Evolutionary conservation across 306 rosid genomes (phyloP).

Genomic region (Cicer arietinum): DNA sequence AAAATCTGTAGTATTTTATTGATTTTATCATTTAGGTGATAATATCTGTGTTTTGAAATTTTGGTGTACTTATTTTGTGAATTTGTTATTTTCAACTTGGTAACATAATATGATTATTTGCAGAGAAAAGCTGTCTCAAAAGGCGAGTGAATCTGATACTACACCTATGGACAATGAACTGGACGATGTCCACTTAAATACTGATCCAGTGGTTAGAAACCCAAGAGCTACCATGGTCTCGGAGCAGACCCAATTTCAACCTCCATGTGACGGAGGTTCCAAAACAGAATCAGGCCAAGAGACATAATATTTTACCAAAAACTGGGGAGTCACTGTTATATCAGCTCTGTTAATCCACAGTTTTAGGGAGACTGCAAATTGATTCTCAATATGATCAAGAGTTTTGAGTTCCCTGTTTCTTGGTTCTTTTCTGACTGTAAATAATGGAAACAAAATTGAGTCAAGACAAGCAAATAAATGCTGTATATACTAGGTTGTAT

Average conservation of each 20-base stretch:
- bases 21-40: constrained; percentile 10
- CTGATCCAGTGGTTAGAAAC: constrained; percentile 57
- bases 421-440: constrained; percentile 19
- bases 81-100: constrained; percentile 28
- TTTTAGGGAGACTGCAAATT: constrained; percentile 27
- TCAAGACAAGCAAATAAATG: constrained; percentile 37
- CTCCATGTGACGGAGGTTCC: constrained; percentile 42
- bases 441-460: constrained; percentile 28
- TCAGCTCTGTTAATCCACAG: constrained; percentile 30
- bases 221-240: constrained; percentile 46
- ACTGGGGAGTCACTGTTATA: background rate
- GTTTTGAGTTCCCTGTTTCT: constrained; percentile 33
- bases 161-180: constrained; percentile 48
- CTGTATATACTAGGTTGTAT: constrained; percentile 46
- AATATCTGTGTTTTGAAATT: background rate
- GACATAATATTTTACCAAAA: constrained; percentile 16
- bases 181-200: constrained; percentile 53
- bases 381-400: constrained; percentile 33
- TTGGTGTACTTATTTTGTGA: constrained; percentile 9
- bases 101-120: constrained; percentile 42
- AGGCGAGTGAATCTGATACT: constrained; percentile 48
- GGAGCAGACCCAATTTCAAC: constrained; percentile 54
- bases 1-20: background rate
- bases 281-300: constrained; percentile 50
- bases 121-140: constrained; percentile 73